Conservation (phyloP, 768 basidiomycete genomes). For the Cytidiella melzeri region DNA sequence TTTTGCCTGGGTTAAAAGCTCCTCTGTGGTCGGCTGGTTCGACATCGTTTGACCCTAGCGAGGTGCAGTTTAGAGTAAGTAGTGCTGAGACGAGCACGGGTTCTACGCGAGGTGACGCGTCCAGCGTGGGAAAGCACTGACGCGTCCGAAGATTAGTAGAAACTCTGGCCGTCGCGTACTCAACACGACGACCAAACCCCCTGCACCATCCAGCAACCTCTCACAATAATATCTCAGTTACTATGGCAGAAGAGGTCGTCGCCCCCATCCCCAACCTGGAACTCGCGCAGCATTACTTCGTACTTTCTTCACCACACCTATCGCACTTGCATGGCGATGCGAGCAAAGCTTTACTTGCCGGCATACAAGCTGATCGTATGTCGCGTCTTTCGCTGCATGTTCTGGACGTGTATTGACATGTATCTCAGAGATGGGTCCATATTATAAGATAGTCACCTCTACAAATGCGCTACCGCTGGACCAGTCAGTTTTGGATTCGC, state of each 20-base stretch:
- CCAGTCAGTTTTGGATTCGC: conserved; percentile 41
- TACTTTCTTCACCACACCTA: conserved; percentile 57
- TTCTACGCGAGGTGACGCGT: conserved; percentile 28
- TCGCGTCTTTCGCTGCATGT: conserved; percentile 10
- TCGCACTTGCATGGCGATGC: conserved; percentile 63
- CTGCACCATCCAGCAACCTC: background rate
- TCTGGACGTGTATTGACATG: background rate
- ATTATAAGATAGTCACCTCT: conserved; percentile 56
- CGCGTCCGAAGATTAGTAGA: conserved; percentile 26
- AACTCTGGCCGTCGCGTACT: no score
- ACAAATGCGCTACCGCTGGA: conserved; percentile 46
- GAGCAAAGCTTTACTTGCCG: conserved; percentile 55
- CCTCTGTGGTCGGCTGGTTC: conserved; percentile 18
- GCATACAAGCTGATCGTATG: conserved; percentile 76
- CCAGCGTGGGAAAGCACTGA: conserved; percentile 29
- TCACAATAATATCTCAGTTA: background rate
- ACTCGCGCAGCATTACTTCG: conserved; percentile 75
- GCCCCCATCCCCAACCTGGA: conserved; percentile 83
- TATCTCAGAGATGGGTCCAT: conserved; percentile 79
- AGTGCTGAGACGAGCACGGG: conserved; percentile 6
- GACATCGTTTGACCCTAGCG: background rate
- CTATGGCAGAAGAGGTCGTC: conserved; percentile 80
- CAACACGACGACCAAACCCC: background rate
- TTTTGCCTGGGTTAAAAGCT: conserved; percentile 54
- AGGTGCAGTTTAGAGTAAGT: background rate